phyloP scores from a whole-genome alignment of 225 moss, liverwort and hornwort genomes.

The Pleurozium schreberi region DNA sequence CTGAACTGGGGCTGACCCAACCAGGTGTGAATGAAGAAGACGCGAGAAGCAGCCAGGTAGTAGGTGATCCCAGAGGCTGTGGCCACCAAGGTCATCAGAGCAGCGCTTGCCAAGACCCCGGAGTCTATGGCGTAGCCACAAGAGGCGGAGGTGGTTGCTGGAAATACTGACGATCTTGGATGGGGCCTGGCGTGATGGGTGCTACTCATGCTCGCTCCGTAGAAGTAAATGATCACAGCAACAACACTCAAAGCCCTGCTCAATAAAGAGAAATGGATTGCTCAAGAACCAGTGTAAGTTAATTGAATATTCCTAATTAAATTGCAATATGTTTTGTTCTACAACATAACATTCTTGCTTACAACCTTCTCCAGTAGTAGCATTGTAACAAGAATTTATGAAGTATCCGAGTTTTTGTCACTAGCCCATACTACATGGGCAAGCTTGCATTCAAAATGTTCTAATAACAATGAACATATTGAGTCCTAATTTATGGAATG shows the following conservation, averaged over 20 bases:
- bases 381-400: neutral
- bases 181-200: constrained; percentile 4
- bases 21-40: constrained; percentile 17
- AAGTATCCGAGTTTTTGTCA: neutral
- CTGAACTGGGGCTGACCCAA: constrained; percentile 12
- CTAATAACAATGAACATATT: no score
- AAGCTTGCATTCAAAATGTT: neutral
- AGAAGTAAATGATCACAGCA: constrained; percentile 12
- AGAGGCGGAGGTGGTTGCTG: constrained; percentile 18
- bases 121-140: constrained; percentile 44
- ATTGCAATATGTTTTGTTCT: no score
- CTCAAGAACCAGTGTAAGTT: neutral
- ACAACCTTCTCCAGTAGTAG: neutral
- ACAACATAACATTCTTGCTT: neutral
- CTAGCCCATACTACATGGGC: neutral
- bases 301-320: no score
- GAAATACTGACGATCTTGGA: neutral
- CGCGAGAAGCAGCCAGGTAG: constrained; percentile 28
- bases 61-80: constrained; percentile 29
- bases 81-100: constrained; percentile 22
- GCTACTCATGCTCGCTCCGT: constrained; percentile 27
- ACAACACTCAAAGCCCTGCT: constrained; percentile 16
- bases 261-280: no score
- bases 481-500: neutral
- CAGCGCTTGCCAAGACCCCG: constrained; percentile 30